These are phyloP conservation scores for Aureoboletus auriporus DNA, from an alignment of 768 basidiomycete genomes.

Conservation along the genomic window DNA sequence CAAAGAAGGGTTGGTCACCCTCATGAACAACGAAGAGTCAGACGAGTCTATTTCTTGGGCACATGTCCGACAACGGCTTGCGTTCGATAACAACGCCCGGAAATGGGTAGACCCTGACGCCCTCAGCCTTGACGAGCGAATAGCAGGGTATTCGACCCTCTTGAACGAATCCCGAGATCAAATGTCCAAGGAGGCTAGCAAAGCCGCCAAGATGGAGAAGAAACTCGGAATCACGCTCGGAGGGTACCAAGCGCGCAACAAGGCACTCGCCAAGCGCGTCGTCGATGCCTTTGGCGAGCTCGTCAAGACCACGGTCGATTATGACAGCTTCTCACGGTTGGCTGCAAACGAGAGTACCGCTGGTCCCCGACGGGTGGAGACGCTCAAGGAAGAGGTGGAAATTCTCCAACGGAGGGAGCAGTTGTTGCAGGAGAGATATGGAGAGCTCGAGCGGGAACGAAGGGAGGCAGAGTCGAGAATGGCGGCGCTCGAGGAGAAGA, in stretches of 20 bases:
- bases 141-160: constrained; percentile 58
- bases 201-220: constrained; percentile 85
- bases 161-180: constrained; percentile 59
- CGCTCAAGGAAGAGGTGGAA: constrained; percentile 86
- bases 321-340: constrained; percentile 76
- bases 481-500: constrained; percentile 70
- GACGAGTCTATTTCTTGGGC: constrained; percentile 72
- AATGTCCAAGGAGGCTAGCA: constrained; percentile 79
- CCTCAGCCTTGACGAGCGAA: constrained; percentile 56
- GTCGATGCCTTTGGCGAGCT: constrained; percentile 69
- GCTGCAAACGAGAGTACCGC: constrained; percentile 67
- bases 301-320: constrained; percentile 60
- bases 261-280: constrained; percentile 59
- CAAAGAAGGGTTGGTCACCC: constrained; percentile 65
- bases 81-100: constrained; percentile 52
- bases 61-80: constrained; percentile 54
- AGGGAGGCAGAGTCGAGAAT: constrained; percentile 57
- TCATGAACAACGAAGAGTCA: constrained; percentile 57
- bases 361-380: constrained; percentile 72
- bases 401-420: constrained; percentile 72
- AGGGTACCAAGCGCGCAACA: constrained; percentile 82
- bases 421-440: constrained; percentile 76
- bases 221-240: constrained; percentile 83
- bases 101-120: constrained; percentile 64
- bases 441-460: constrained; percentile 74